Evolutionary conservation across 106 monocot species (phyloP), one percentile per base, ranked within the genome.

Genomic region (Dioscorea alata): DNA sequence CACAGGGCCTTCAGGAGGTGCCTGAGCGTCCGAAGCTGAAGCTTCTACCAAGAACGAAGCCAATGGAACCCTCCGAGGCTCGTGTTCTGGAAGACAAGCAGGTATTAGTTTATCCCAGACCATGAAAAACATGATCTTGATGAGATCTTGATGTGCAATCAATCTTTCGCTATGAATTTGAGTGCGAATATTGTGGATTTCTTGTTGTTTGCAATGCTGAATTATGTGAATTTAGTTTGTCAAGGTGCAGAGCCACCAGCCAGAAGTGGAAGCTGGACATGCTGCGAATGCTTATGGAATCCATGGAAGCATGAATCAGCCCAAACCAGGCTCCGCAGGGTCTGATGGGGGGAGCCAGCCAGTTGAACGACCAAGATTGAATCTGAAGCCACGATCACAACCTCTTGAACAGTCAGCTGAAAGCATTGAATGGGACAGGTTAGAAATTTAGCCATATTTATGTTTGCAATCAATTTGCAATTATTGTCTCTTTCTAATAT

Each of bases 321-420:
- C 33, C 14, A 84, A 79, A 56, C 70, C 70, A 60, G 68, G 62
- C 7, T 71, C 76, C 13, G 64, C 66, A 49, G 78, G 81, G n/a
- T 28, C 49, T 57, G 88, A 85, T 68, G 58, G 33, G 8, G 72
- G 63, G 23, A 61, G 23, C 23, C 64, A 22, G 62, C 71, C 65
- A 61, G 75, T 23, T 59, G 89, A 90, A 21, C 85, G 90, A 4
- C 90, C 86, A 17, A 76, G 66, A 49, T 78, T 90, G 80, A 86
- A 86, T 73, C 71, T 86, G 33, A 90, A 81, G 66, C 90, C 90
- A 2, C 76, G 90, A 6, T 78, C 86, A 6, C 76, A 78, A 54
- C 59, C 74, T 60, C 23, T 74, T 51, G 77, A 78, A 33, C 78
- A 80, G 63, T 70, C 61, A 59, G 75, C 72, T 69, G 89, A 74